Percentiles rank a stretch among this genome's conserved stretches.
Conservation (phyloP, 2,329 filamentous ascomycete species). For the Penicillium fuscoglaucum region DNA sequence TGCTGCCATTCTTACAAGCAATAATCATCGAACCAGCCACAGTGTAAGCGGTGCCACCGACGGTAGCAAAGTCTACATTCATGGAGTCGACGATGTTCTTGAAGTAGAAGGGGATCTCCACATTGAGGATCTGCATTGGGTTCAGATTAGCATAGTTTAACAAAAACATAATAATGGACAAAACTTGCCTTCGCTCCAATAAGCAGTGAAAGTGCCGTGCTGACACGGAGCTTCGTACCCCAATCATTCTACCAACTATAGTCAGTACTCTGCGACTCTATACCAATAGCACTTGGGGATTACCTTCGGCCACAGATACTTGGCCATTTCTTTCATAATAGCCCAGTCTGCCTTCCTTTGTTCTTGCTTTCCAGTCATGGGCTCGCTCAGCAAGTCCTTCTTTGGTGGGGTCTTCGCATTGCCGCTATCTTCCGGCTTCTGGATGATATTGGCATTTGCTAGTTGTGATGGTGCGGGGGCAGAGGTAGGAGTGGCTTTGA, state of each 20-base stretch:
- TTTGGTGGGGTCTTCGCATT: constrained; percentile 37
- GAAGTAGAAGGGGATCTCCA: constrained; percentile 98
- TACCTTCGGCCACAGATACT: constrained; percentile 90
- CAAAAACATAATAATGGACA: not conserved
- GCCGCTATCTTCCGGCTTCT: constrained; percentile 23
- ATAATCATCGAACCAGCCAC: constrained; percentile 91
- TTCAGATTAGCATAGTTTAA: constrained; percentile 16
- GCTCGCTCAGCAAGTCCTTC: constrained; percentile 64
- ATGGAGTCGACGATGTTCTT: constrained; percentile 97
- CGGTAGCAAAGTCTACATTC: constrained; percentile 87
- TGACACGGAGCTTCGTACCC: constrained; percentile 80
- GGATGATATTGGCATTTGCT: constrained; percentile 20
- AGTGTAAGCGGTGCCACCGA: constrained; percentile 85
- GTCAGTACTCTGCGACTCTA: constrained; percentile 19
- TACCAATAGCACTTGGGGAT: constrained; percentile 11
- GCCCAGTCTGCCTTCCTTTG: constrained; percentile 98
- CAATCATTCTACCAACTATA: constrained; percentile 59
- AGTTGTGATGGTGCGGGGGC: constrained; percentile 20
- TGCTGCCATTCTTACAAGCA: constrained; percentile 60
- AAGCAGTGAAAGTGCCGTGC: constrained; percentile 77
- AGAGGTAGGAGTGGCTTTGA: constrained; percentile 13
- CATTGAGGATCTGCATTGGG: constrained; percentile 70
- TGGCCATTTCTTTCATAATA: constrained; percentile 96
- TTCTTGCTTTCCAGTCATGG: constrained; percentile 71
- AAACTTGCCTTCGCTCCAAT: constrained; percentile 75